Percentiles rank a stretch among this genome's conserved stretches.
These are phyloP conservation scores for Ophiostoma ips DNA, from an alignment of 2,329 filamentous ascomycete species.

Conservation along the genomic window DNA sequence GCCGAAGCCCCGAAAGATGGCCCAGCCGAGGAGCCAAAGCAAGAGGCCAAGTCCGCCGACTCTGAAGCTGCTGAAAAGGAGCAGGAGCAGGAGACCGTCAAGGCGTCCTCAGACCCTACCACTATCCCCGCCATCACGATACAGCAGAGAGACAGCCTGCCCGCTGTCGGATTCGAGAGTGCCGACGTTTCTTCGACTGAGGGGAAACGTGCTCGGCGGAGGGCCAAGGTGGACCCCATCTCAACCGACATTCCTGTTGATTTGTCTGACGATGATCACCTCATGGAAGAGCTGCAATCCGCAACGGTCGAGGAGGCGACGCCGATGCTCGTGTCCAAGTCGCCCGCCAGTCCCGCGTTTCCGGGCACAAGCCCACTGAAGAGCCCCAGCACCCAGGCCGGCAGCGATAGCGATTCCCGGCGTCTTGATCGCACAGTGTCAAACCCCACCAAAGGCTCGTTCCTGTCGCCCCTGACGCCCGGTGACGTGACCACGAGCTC, in stretches of 20 bases:
- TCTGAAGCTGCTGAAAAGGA: not conserved
- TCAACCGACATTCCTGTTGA: conserved; percentile 31
- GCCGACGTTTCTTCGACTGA: conserved; percentile 17
- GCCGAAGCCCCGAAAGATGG: not conserved
- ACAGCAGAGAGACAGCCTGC: conserved; percentile 2
- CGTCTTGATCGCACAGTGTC: conserved; percentile 32
- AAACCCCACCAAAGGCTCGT: conserved; percentile 31
- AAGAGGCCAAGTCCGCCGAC: not conserved
- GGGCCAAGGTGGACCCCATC: conserved; percentile 37
- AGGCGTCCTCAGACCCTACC: not conserved
- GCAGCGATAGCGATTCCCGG: conserved; percentile 9
- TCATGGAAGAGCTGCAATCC: conserved; percentile 73
- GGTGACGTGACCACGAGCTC: conserved; percentile 32
- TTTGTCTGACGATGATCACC: conserved; percentile 58
- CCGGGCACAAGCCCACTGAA: conserved; percentile 22
- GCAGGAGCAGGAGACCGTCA: not conserved
- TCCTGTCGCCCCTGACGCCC: conserved; percentile 30
- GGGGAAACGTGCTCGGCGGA: conserved; percentile 22
- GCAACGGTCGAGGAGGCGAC: conserved; percentile 76
- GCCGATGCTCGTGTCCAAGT: conserved; percentile 64
- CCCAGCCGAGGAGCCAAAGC: not conserved
- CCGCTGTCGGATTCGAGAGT: conserved; percentile 3
- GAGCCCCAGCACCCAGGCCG: conserved; percentile 8
- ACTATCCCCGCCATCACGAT: conserved; percentile 1
- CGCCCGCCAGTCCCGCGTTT: conserved; percentile 59